Evolutionary conservation across 176 grass and related monocot species (phyloP).

Genomic region (Secale cereale): DNA sequence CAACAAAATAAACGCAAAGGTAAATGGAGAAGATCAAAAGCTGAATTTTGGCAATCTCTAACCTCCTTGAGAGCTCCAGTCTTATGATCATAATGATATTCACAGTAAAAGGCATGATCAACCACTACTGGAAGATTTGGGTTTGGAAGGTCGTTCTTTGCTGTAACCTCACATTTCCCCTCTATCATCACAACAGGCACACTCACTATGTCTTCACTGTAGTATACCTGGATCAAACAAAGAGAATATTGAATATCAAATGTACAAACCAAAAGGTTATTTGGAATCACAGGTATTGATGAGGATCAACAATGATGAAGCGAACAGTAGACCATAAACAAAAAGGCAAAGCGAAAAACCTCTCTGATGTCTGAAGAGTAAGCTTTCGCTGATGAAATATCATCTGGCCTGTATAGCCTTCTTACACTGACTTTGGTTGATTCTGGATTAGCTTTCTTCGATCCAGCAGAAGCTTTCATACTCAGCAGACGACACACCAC

Average conservation of each 20-base stretch:
- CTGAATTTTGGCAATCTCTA: constrained; percentile 18
- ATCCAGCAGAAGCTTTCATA: constrained; percentile 34
- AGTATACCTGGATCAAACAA: constrained; percentile 71
- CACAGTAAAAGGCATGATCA: constrained; percentile 94
- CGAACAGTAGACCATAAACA: background rate
- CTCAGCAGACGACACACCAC: constrained; percentile 53
- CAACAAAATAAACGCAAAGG: background rate
- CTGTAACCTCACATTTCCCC: constrained; percentile 85
- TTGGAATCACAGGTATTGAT: background rate
- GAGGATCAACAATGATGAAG: background rate
- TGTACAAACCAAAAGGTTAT: background rate
- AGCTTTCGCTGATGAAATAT: constrained; percentile 60
- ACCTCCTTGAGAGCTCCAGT: constrained; percentile 97
- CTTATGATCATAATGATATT: constrained; percentile 74
- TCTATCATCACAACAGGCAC: constrained; percentile 76
- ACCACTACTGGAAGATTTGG: constrained; percentile 59
- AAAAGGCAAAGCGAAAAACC: constrained; percentile 33
- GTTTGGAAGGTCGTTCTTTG: constrained; percentile 65
- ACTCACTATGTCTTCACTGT: constrained; percentile 77
- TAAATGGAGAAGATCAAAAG: background rate
- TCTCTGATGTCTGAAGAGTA: constrained; percentile 80
- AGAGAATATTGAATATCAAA: background rate
- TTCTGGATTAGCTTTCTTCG: constrained; percentile 34
- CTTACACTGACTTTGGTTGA: constrained; percentile 47
- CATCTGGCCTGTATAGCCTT: constrained; percentile 77